Conservation (phyloP, 148 eudicot genomes). For the Nepenthes mirabilis region DNA sequence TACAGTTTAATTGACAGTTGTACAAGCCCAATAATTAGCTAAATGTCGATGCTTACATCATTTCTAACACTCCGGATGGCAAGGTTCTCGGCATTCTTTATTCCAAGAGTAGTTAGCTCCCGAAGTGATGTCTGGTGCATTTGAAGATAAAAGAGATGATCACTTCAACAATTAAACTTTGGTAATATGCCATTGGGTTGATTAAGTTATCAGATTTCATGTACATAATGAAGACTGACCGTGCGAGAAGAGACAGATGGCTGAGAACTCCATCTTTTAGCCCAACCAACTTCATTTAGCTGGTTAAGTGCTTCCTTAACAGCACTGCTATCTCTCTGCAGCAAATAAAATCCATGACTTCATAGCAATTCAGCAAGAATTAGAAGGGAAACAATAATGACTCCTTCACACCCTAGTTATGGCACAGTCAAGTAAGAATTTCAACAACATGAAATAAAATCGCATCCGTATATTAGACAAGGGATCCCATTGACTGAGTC, state of each 20-base stretch:
- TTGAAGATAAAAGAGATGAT: constrained; percentile 4
- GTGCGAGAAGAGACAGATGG: constrained; percentile 81
- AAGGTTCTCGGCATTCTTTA: constrained; percentile 90
- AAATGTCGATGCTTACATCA: constrained; percentile 50
- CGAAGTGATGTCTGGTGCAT: constrained; percentile 65
- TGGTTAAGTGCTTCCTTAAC: constrained; percentile 89
- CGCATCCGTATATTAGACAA: no score
- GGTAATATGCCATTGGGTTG: not conserved
- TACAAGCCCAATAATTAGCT: not conserved
- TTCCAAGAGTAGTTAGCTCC: constrained; percentile 87
- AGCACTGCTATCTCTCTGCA: constrained; percentile 87
- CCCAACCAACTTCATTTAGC: constrained; percentile 81
- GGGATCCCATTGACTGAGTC: not conserved
- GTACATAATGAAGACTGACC: constrained; percentile 34
- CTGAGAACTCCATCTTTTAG: constrained; percentile 90
- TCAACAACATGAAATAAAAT: no score
- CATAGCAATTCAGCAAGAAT: not conserved
- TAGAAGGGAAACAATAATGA: not conserved
- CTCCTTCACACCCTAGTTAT: not conserved
- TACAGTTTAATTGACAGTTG: not conserved
- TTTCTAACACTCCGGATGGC: constrained; percentile 93
- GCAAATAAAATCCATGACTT: constrained; percentile 1
- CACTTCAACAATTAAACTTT: not conserved
- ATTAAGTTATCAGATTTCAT: not conserved
- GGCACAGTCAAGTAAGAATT: no score